Evolutionary conservation across 371 early-diverging fungal genomes (phyloP), one percentile per base, ranked within the genome.

Genomic region (Phascolomyces articulosus): DNA sequence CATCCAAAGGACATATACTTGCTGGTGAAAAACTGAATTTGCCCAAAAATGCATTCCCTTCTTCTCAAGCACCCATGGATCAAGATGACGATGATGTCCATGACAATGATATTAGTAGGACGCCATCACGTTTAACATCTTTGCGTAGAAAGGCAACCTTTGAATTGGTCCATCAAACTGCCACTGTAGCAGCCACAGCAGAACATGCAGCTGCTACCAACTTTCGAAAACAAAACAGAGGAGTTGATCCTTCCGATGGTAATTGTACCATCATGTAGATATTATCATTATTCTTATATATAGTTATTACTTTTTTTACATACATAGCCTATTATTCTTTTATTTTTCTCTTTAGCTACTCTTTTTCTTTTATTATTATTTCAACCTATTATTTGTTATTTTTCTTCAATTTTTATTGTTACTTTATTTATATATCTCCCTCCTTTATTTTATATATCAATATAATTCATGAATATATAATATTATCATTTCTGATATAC

Each of bases 21-120:
- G 76, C 79, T 10, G 70, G 66, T 31, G 74, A 73, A 31, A 73
- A 68, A 41, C 54, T 79, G 11, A 79, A 79, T 55, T 59, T 62
- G 28, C 64, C 66, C n/a, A 59, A 51, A 24, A 24, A 24, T 51
- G 51, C 44, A 0, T 44, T 44, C 16, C 7, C 44, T 4, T 15
- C 44, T 0, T 2, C 60, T 10, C 31, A 34, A 31, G 31, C 29
- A 55, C 31, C 16, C 6, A 27, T 2, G 16, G 24, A 4, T 13
- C 44, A 44, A 1, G 16, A 18, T 44, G 16, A 15, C 4, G 44
- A n/a, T 13, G 8, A 9, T 34, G 44, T 13, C 16, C 44, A 15
- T 13, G 44, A 44, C 8, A 16, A 44, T 1, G 1, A 1, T 4
- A 44, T 1, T 34, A 6, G 11, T 9, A 11, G 16, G 1, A 44